phyloP scores from a whole-genome alignment of 2,329 filamentous ascomycete genomes.

The Leptodontidium sp. region DNA sequence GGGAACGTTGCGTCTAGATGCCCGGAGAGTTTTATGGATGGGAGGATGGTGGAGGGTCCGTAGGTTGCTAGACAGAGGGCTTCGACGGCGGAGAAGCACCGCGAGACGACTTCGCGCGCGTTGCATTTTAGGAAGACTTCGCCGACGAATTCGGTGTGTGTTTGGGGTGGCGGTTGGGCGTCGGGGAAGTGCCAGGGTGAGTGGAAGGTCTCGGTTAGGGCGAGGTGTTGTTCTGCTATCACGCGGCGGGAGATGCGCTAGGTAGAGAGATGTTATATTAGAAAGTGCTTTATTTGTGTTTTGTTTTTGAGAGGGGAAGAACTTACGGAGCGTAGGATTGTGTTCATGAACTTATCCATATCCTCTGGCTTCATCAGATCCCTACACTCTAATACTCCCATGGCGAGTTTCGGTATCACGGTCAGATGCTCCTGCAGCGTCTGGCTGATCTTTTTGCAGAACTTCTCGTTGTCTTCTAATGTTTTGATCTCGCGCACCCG shows the following conservation, averaged over 20 bases:
- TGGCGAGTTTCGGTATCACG: slow-evolving; percentile 92
- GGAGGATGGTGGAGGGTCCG: slow-evolving; percentile 74
- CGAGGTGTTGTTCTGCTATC: slow-evolving; percentile 96
- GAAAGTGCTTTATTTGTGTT: neutral
- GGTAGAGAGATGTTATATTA: neutral
- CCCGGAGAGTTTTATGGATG: slow-evolving; percentile 83
- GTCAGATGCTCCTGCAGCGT: slow-evolving; percentile 88
- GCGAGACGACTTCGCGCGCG: slow-evolving; percentile 86
- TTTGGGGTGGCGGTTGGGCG: slow-evolving; percentile 67
- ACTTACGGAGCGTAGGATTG: slow-evolving; percentile 83
- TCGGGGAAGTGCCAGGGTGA: slow-evolving; percentile 89
- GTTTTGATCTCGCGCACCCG: slow-evolving; percentile 84
- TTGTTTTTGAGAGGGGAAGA: neutral
- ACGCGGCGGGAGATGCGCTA: slow-evolving; percentile 93
- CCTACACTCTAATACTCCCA: slow-evolving; percentile 91
- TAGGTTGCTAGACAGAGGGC: slow-evolving; percentile 79
- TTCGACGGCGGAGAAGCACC: slow-evolving; percentile 79
- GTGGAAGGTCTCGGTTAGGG: slow-evolving; percentile 92
- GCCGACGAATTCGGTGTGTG: slow-evolving; percentile 82
- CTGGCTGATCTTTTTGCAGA: slow-evolving; percentile 81
- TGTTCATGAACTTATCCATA: slow-evolving; percentile 95
- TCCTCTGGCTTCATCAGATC: slow-evolving; percentile 81
- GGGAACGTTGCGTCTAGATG: slow-evolving; percentile 92
- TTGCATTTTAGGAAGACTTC: slow-evolving; percentile 95
- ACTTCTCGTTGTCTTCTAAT: slow-evolving; percentile 86